Conservation (phyloP, 768 basidiomycete genomes). For the Botryobasidium botryosum region DNA sequence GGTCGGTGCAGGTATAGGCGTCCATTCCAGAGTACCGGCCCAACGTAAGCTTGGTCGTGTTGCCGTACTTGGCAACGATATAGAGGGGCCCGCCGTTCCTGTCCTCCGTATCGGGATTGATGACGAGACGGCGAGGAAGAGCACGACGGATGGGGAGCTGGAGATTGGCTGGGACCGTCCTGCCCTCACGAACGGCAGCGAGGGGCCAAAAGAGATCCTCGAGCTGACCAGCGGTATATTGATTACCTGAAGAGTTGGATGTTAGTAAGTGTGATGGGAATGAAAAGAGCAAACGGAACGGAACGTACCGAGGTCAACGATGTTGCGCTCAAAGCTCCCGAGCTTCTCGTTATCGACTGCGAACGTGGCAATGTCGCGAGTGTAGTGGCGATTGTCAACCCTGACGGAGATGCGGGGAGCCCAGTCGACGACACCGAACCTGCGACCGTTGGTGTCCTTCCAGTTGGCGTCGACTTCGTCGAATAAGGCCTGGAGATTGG, state of each 20-base stretch:
- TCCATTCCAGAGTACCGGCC: slow-evolving; percentile 1
- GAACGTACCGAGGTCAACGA: slow-evolving; percentile 9
- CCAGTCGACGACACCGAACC: no score
- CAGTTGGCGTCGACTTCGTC: no score
- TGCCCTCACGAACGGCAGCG: no score
- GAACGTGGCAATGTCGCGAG: slow-evolving; percentile 17
- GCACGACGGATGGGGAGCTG: no score
- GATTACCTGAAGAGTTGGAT: no score
- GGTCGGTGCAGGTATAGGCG: neutral
- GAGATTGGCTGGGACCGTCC: no score
- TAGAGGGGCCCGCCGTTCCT: neutral
- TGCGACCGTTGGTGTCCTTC: no score
- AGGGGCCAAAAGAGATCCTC: no score
- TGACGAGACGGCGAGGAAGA: neutral
- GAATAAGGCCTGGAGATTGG: no score
- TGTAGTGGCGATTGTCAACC: slow-evolving; percentile 16
- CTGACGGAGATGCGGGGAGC: slow-evolving; percentile 15
- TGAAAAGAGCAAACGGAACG: slow-evolving; percentile 6
- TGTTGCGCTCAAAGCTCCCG: slow-evolving; percentile 4
- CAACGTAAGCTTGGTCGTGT: slow-evolving; percentile 1
- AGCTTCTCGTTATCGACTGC: slow-evolving; percentile 1
- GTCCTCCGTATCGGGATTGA: neutral
- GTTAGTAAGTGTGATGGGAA: slow-evolving; percentile 2
- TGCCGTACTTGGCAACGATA: slow-evolving; percentile 3
- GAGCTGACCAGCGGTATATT: no score